These are phyloP conservation scores for Apiotrichum gracile DNA, from an alignment of 1,284 basidiomycete genomes.

Conservation along the genomic window DNA sequence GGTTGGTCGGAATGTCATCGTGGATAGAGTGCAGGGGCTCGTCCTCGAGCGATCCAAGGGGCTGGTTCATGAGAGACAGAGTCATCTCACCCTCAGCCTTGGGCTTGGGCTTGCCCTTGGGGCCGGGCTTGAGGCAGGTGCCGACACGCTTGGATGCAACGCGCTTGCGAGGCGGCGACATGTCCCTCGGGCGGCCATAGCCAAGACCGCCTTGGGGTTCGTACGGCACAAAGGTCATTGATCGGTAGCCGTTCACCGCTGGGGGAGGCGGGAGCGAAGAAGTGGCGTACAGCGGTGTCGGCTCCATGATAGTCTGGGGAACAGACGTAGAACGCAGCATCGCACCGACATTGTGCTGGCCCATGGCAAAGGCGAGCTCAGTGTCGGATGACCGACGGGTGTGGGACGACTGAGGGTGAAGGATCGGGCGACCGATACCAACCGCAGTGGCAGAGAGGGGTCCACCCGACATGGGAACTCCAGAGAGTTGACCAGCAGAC, in stretches of 20 bases:
- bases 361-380: conserved; percentile 15
- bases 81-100: conserved; percentile 1
- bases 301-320: conserved; percentile 7
- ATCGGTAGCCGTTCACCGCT: conserved; percentile 7
- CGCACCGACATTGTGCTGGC: conserved; percentile 7
- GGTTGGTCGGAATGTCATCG: background rate
- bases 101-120: conserved; percentile 20
- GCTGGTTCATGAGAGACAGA: background rate
- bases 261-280: conserved; percentile 8
- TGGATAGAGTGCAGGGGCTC: background rate
- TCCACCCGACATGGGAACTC: background rate
- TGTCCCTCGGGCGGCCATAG: background rate
- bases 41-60: background rate
- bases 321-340: conserved; percentile 20
- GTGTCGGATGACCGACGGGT: conserved; percentile 15
- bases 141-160: conserved; percentile 19
- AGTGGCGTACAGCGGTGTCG: conserved; percentile 3
- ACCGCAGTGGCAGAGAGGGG: background rate
- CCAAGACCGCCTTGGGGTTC: conserved; percentile 4
- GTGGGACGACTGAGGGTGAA: conserved; percentile 5
- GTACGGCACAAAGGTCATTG: background rate
- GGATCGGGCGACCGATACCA: conserved; percentile 11
- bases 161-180: conserved; percentile 13
- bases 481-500: background rate
- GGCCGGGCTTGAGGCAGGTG: conserved; percentile 25